Percentiles rank a stretch among this genome's conserved stretches.
These are phyloP conservation scores for Brassica cretica DNA, from an alignment of 345 rosid genomes.

Conservation along the genomic window DNA sequence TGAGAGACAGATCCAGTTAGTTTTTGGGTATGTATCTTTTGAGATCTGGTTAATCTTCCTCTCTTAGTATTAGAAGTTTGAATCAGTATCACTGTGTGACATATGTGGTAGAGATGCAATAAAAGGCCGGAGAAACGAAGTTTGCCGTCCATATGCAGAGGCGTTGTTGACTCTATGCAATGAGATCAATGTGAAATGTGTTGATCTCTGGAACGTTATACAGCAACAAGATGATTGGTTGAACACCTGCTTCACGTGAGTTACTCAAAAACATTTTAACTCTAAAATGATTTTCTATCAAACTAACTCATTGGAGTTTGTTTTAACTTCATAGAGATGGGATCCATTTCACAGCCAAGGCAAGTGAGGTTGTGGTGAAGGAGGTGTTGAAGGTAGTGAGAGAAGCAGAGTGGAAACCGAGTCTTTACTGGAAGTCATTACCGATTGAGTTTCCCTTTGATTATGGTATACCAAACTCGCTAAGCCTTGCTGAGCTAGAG, in stretches of 20 bases:
- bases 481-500: conserved; percentile 22
- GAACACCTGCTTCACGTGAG: conserved; percentile 76
- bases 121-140: conserved; percentile 57
- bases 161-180: conserved; percentile 64
- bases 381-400: conserved; percentile 60
- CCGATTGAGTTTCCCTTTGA: conserved; percentile 54
- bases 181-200: conserved; percentile 56
- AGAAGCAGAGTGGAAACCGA: conserved; percentile 80
- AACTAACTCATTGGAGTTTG: neutral
- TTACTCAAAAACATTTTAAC: neutral
- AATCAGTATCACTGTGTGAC: neutral
- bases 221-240: conserved; percentile 65
- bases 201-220: conserved; percentile 70
- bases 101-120: conserved; percentile 32
- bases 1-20: conserved; percentile 45
- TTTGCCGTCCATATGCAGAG: conserved; percentile 61
- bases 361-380: conserved; percentile 59
- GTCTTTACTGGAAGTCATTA: conserved; percentile 60
- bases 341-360: conserved; percentile 63
- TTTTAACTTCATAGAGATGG: conserved; percentile 56
- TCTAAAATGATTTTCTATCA: neutral
- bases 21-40: conserved; percentile 34
- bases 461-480: conserved; percentile 33
- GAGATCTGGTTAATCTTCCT: neutral
- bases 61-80: neutral